Percentiles rank a stretch among this genome's conserved stretches.
phyloP scores from a whole-genome alignment of 169 alveolate species.

The Plasmodium billcollinsi region DNA sequence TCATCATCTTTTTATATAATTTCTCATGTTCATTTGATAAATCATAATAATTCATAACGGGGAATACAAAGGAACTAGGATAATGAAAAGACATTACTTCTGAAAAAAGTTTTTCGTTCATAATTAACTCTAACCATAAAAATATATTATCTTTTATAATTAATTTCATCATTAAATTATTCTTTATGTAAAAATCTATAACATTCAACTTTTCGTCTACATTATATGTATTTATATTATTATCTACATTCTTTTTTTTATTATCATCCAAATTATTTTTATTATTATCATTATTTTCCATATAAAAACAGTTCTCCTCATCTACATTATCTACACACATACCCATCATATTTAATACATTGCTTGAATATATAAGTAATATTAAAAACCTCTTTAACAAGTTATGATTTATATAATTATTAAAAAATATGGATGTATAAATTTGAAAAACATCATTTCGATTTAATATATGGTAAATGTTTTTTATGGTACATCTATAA shows the following conservation, averaged over 20 bases:
- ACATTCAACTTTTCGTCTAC: neutral
- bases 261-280: neutral
- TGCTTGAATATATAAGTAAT: slow-evolving; percentile 47
- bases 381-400: slow-evolving; percentile 57
- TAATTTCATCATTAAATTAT: slow-evolving; percentile 40
- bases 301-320: neutral
- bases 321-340: slow-evolving; percentile 3
- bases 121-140: slow-evolving; percentile 47
- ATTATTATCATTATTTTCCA: slow-evolving; percentile 7
- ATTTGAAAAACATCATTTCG: slow-evolving; percentile 37
- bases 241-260: neutral
- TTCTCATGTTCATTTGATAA: slow-evolving; percentile 12
- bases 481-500: slow-evolving; percentile 21
- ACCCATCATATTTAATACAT: slow-evolving; percentile 1
- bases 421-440: slow-evolving; percentile 55
- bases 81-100: slow-evolving; percentile 46
- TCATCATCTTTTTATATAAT: neutral
- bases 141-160: slow-evolving; percentile 46
- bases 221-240: neutral
- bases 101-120: slow-evolving; percentile 45
- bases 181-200: slow-evolving; percentile 26
- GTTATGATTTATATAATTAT: slow-evolving; percentile 26
- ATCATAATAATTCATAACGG: slow-evolving; percentile 61
- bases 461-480: slow-evolving; percentile 36
- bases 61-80: slow-evolving; percentile 66